These are phyloP conservation scores for Aspergillus udagawae DNA, from an alignment of 2,329 filamentous ascomycete genomes.

Conservation along the genomic window DNA sequence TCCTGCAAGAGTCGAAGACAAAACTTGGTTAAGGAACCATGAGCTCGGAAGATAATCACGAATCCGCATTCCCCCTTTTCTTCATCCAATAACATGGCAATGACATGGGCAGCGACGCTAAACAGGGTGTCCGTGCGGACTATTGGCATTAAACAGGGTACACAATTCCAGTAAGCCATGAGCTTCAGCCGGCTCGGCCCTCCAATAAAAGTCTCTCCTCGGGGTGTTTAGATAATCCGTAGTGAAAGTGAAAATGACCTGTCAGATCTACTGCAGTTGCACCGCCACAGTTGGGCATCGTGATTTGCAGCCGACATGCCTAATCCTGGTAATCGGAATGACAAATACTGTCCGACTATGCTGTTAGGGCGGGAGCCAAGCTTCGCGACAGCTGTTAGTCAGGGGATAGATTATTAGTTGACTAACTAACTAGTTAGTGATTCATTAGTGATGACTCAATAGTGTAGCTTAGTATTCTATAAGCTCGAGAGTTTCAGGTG, in stretches of 20 bases:
- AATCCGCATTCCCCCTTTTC: not conserved
- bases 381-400: not conserved
- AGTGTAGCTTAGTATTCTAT: not conserved
- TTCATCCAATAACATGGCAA: too few species aligned
- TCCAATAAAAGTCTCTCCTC: too few species aligned
- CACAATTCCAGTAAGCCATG: too few species aligned
- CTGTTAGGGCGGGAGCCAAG: not conserved
- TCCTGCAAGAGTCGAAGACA: too few species aligned
- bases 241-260: not conserved
- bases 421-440: too few species aligned
- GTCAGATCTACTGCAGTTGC: not conserved
- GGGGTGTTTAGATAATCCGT: too few species aligned
- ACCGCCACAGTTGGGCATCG: constrained; percentile 4
- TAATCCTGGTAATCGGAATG: not conserved
- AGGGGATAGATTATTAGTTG: not conserved
- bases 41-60: not conserved
- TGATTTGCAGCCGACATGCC: not conserved
- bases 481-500: too few species aligned
- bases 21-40: too few species aligned
- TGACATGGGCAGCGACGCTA: not conserved
- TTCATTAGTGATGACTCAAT: not conserved
- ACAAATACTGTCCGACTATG: not conserved
- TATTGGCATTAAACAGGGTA: not conserved
- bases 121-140: not conserved
- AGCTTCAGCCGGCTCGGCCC: too few species aligned